These are phyloP conservation scores for Symbiodinium natans DNA, from an alignment of 73 alveolate species.

Conservation along the genomic window DNA sequence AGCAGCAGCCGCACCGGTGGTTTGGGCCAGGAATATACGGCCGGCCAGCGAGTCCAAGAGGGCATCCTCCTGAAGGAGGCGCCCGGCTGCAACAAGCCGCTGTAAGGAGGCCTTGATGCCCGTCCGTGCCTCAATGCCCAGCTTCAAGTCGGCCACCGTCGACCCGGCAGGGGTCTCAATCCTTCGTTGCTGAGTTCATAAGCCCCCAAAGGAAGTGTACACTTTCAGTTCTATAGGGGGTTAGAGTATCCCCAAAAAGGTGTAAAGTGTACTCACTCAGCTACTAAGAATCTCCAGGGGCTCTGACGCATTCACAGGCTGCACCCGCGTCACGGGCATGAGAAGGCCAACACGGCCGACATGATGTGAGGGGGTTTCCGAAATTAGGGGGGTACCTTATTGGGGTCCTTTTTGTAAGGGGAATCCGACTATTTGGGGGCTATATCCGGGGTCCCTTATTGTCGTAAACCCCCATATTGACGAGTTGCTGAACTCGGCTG, in stretches of 20 bases:
- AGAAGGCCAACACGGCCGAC: not conserved
- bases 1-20: not conserved
- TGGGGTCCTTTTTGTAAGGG: too few species aligned
- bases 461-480: too few species aligned
- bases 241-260: too few species aligned
- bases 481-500: too few species aligned
- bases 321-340: slow-evolving; percentile 39
- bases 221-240: too few species aligned
- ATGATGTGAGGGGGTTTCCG: too few species aligned
- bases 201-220: too few species aligned
- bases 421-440: too few species aligned
- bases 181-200: too few species aligned
- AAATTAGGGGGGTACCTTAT: too few species aligned
- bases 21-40: slow-evolving; percentile 36
- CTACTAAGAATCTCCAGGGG: slow-evolving; percentile 36
- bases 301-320: not conserved
- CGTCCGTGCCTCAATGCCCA: not conserved
- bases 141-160: slow-evolving; percentile 19
- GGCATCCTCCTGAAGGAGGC: slow-evolving; percentile 17
- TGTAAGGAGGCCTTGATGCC: not conserved
- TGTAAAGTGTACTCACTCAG: too few species aligned
- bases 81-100: slow-evolving; percentile 21
- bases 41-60: not conserved
- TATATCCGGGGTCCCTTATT: too few species aligned
- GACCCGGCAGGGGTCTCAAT: not conserved